Percentiles rank a stretch among this genome's conserved stretches.
Conservation (phyloP, 345 rosid species). For the Turritis glabra region DNA sequence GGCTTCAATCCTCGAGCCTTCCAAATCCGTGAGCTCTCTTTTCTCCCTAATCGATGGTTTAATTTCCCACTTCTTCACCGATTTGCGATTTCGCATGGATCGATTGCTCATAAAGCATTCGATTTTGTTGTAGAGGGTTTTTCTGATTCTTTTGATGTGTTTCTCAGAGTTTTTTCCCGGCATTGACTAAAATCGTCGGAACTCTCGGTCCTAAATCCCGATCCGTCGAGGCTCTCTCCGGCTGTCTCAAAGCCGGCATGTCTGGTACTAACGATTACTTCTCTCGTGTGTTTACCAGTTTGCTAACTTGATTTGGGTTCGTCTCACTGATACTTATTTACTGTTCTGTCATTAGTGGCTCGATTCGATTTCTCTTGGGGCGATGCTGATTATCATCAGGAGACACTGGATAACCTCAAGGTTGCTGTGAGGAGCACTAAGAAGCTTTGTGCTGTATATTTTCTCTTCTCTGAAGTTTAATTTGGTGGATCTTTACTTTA, state of each 20-base stretch:
- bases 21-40: conserved; percentile 68
- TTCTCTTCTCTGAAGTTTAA: background rate
- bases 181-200: conserved; percentile 96
- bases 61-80: background rate
- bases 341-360: conserved; percentile 55
- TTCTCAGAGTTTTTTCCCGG: conserved; percentile 85
- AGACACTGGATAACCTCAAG: conserved; percentile 78
- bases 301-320: background rate
- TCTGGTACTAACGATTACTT: conserved; percentile 52
- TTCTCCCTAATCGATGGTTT: background rate
- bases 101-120: background rate
- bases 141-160: background rate
- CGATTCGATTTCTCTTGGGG: conserved; percentile 95
- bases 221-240: conserved; percentile 69
- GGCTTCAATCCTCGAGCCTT: conserved; percentile 96
- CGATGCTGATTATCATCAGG: conserved; percentile 73
- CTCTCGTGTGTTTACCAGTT: background rate
- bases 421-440: conserved; percentile 72
- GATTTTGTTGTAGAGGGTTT: background rate
- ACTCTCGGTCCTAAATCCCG: conserved; percentile 88
- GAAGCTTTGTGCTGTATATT: conserved; percentile 87
- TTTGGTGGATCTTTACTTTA: conserved; percentile 5
- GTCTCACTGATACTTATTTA: background rate
- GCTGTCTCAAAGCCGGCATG: conserved; percentile 91
- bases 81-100: conserved; percentile 1